phyloP scores from a whole-genome alignment of 495 filamentous ascomycete species.

The Xylaria venustula region DNA sequence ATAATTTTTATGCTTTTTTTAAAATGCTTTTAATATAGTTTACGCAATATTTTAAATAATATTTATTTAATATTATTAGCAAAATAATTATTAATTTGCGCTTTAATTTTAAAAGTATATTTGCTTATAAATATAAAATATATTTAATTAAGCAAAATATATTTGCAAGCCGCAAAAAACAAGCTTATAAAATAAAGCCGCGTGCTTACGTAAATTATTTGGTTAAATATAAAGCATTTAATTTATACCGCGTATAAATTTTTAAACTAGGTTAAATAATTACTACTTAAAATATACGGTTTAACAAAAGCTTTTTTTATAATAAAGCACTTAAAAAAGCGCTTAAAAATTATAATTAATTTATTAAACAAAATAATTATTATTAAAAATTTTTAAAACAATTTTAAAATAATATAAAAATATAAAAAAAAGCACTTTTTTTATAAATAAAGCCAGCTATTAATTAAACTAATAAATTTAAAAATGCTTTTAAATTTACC shows the following conservation, averaged over 20 bases:
- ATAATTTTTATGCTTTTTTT: not conserved
- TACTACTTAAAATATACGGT: too few species aligned
- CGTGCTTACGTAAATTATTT: not conserved
- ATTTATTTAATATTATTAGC: not conserved
- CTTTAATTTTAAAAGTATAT: constrained; percentile 7
- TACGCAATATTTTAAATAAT: not conserved
- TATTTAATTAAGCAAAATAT: constrained; percentile 4
- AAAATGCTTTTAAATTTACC: too few species aligned
- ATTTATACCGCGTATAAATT: not conserved
- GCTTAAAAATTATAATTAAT: too few species aligned
- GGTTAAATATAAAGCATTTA: not conserved
- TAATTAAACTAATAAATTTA: too few species aligned
- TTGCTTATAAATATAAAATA: constrained; percentile 11
- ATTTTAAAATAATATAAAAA: too few species aligned
- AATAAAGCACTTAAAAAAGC: too few species aligned
- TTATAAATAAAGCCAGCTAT: too few species aligned
- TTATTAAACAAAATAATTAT: too few species aligned
- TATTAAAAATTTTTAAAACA: too few species aligned
- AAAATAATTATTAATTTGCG: not conserved
- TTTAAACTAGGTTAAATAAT: not conserved
- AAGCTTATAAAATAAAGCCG: not conserved
- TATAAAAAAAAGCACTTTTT: too few species aligned
- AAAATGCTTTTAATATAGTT: not conserved
- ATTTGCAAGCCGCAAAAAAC: not conserved
- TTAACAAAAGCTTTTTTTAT: too few species aligned